Base-by-base conservation (phyloP, 345 rosid species). In the Viola odorata region DNA sequence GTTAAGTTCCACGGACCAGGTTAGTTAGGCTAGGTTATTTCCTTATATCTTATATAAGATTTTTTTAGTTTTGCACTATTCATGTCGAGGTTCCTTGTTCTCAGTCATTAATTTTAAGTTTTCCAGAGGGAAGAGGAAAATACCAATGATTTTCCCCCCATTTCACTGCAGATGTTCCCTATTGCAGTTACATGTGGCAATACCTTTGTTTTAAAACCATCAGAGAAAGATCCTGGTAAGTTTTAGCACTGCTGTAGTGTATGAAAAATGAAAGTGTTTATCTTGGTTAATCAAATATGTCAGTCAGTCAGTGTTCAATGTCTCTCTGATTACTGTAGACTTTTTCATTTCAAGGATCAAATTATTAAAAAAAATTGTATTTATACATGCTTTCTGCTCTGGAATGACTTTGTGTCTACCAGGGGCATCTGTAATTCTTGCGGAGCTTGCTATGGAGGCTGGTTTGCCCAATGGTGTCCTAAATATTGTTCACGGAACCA, bases 201-300 rank as follows among this genome's bases (percentile, higher is more conserved):
- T 73, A 92, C 99, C 36, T 87, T 75, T 83, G 73, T 92, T 64
- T 74, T 89, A 55, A 92, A 92, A 88, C 99, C 97, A 73, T 89
- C 99, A 3, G 99, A 92, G 75, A 92, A 92, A 75, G 98, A 89
- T 77, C 98, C 98, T 5, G 98, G 98, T 85, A 64, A 79, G 71
- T 63, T 11, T 55, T 36, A 42, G 47, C 49, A 47, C 42, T n/a
- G 36, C 5, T 40, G 5, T 40, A 40, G 37, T 62, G 40, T 40
- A 62, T 16, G 32, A 23, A 23, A 23, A 23, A 23, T 23, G 32
- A 23, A 23, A 23, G 32, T 23, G 1, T 23, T 2, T 23, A n/a
- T n/a, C n/a, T 23, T 23, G 32, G 32, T 23, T 23, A 23, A 23
- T 23, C 1, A 23, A 23, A 23, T 23, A 2, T 23, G 2, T 23